Evolutionary conservation across 495 filamentous ascomycete genomes (phyloP), one percentile per base, ranked within the genome.

Genomic region (Aspergillus homomorphus): DNA sequence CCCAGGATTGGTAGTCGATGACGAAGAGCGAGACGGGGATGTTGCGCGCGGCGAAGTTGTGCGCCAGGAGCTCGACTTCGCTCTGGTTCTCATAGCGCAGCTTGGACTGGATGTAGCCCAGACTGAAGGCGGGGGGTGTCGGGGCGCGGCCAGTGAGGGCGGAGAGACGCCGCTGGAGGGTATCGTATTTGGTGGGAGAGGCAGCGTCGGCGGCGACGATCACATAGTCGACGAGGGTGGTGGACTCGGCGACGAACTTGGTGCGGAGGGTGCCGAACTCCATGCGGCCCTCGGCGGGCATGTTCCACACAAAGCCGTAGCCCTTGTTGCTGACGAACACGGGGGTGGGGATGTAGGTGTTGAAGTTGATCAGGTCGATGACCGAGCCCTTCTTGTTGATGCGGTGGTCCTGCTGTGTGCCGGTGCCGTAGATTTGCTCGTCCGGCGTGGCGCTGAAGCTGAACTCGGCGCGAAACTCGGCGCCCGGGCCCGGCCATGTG

Each of bases 1-100:
- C 64, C 70, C 70, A 73, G 3, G 64, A 67, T n/a, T 67, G 64
- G 44, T 67, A 73, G 38, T 73, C 70, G 21, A 73, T 73, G 16
- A 73, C 68, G 16, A 73, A 63, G 54, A 73, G 45, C 0, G 63
- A 66, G 1, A 73, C 65, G 3, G 70, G 70, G 23, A 73, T 62
- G 6, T 65, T 14, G 21, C 57, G 53, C 16, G 53, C 38, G 0
- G 66, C 52, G 44, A 69, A 70, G 6, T 62, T 23, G 50, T 65
- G 58, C 14, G 70, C 68, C 8, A 73, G 56, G 1, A 56, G 45
- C 1, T 66, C 33, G 1, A 70, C 56, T 45, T 73, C 70, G 0
- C 59, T 63, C 38, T 73, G 64, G 24, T 67, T 70, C 53, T 70
- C 66, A 54, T 73, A 73, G 8, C 70, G 66, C n/a, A 73, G 54